phyloP scores from a whole-genome alignment of 805 yeast genomes.

The Kazachstania africana region DNA sequence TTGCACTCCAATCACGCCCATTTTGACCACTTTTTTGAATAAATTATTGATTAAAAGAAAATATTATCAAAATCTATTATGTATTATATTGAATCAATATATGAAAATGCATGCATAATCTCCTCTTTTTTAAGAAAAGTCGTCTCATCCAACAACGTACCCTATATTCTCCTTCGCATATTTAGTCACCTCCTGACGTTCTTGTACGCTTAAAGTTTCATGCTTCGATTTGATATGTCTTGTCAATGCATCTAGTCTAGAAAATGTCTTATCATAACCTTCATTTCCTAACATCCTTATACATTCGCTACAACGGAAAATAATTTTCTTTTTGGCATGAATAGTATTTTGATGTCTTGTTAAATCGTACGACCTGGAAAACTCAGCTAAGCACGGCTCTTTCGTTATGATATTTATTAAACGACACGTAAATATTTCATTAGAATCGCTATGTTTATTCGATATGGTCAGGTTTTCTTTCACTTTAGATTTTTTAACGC shows the following conservation, averaged over 20 bases:
- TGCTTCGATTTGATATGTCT: conserved; percentile 91
- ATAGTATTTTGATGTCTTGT: conserved; percentile 94
- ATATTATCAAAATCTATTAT: too few species aligned
- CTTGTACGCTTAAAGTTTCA: conserved; percentile 37
- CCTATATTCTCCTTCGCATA: conserved; percentile 72
- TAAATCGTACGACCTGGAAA: conserved; percentile 89
- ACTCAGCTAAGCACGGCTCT: conserved; percentile 32
- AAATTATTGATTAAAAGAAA: too few species aligned
- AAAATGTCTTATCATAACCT: conserved; percentile 62
- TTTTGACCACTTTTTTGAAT: too few species aligned
- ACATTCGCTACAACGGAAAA: conserved; percentile 79
- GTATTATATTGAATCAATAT: too few species aligned
- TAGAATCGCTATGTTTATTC: too few species aligned
- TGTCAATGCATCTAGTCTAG: conserved; percentile 88
- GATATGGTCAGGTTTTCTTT: neutral
- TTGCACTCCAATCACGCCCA: too few species aligned
- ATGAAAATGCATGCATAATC: too few species aligned
- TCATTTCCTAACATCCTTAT: conserved; percentile 33
- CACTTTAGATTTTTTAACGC: neutral
- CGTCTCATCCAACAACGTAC: conserved; percentile 22
- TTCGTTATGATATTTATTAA: conserved; percentile 17
- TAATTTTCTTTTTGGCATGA: conserved; percentile 78
- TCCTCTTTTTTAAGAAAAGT: too few species aligned
- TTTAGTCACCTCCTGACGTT: conserved; percentile 59
- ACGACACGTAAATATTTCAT: conserved; percentile 8